Evolutionary conservation across 192 early-diverging fungal genomes (phyloP).

Genomic region (Funneliformis geosporum): DNA sequence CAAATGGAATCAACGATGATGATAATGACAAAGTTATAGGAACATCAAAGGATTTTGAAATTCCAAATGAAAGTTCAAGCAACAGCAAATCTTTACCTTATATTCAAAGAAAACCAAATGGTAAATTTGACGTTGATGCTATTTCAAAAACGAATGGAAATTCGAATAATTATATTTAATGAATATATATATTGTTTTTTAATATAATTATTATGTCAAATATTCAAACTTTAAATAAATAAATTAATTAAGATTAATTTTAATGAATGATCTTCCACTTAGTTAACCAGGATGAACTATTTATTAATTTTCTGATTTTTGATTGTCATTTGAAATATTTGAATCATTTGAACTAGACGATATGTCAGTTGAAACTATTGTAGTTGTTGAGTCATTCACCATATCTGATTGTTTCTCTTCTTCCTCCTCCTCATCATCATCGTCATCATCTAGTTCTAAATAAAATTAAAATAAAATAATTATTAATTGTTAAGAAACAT

Average conservation of each 20-base stretch:
- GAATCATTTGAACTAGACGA: too few relatives aligned
- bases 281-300: neutral
- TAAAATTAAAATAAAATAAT: neutral
- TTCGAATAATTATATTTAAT: neutral
- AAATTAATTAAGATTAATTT: too few relatives aligned
- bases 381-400: neutral
- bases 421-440: neutral
- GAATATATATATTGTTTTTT: neutral
- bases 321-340: neutral
- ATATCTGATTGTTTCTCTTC: neutral
- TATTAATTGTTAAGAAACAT: neutral
- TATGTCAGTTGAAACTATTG: neutral
- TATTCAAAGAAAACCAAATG: conserved; percentile 3
- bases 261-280: too few relatives aligned
- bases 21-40: neutral
- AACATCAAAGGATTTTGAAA: neutral
- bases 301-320: neutral
- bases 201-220: too few relatives aligned
- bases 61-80: neutral
- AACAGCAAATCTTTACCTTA: neutral
- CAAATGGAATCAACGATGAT: neutral
- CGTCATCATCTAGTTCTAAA: neutral
- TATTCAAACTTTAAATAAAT: too few relatives aligned
- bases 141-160: neutral
- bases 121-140: conserved; percentile 7